phyloP scores from a whole-genome alignment of 495 filamentous ascomycete genomes.

The Bacidia rubella region DNA sequence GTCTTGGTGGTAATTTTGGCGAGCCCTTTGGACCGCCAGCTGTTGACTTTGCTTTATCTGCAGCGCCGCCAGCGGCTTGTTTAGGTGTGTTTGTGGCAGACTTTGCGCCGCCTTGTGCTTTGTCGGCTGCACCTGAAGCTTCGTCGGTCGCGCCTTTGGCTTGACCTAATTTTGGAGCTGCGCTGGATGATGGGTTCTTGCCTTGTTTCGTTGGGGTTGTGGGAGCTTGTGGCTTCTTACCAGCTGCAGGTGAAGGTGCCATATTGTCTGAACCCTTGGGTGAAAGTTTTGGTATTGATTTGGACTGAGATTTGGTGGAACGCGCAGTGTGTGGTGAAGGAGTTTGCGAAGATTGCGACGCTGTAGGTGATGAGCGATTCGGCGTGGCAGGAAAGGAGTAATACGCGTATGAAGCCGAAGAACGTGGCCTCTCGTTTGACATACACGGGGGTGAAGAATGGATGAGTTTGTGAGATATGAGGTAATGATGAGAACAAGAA shows the following conservation, averaged over 20 bases:
- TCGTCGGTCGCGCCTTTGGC: constrained; percentile 15
- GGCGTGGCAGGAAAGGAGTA: constrained; percentile 39
- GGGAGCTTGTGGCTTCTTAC: constrained; percentile 27
- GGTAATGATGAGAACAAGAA: not conserved
- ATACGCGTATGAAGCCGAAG: constrained; percentile 33
- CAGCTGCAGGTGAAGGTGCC: constrained; percentile 36
- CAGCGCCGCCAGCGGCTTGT: constrained; percentile 19
- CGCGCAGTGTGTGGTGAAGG: constrained; percentile 22
- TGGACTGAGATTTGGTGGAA: not conserved
- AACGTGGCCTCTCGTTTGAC: constrained; percentile 26
- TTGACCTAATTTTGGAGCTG: constrained; percentile 30
- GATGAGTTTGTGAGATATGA: constrained; percentile 1
- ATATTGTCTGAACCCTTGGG: constrained; percentile 26
- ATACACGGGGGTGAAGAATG: constrained; percentile 23
- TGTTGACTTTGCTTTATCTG: constrained; percentile 12
- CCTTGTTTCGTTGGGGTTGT: constrained; percentile 38
- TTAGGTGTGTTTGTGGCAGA: constrained; percentile 21
- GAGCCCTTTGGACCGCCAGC: constrained; percentile 16
- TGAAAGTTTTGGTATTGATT: constrained; percentile 4
- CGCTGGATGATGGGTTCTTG: constrained; percentile 32
- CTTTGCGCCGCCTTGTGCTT: constrained; percentile 9
- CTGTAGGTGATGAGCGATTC: constrained; percentile 28
- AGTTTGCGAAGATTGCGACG: constrained; percentile 17
- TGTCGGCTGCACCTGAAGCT: constrained; percentile 10
- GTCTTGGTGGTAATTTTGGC: constrained; percentile 23